Percentiles rank a stretch among this genome's conserved stretches.
Conservation (phyloP, 768 basidiomycete species). For the Dentipellis fragilis region DNA sequence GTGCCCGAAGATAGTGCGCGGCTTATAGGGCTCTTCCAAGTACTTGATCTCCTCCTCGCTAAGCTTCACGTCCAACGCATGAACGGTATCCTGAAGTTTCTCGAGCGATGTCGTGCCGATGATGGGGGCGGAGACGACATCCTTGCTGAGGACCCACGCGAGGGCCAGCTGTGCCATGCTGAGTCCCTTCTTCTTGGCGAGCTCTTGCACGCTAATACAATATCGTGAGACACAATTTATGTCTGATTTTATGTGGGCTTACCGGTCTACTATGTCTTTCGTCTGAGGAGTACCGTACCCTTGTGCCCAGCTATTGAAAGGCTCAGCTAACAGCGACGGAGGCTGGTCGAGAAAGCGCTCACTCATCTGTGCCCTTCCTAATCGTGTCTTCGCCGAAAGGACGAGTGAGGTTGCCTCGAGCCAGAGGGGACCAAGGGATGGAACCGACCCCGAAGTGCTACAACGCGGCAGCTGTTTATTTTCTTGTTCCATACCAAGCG, state of each 20-base stretch:
- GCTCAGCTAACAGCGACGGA: background rate
- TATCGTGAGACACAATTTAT: background rate
- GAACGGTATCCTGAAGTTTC: background rate
- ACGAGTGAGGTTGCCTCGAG: slow-evolving; percentile 22
- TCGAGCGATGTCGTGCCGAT: slow-evolving; percentile 1
- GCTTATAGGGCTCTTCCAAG: slow-evolving; percentile 1
- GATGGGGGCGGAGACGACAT: background rate
- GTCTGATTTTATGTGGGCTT: background rate
- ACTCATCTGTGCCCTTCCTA: slow-evolving; percentile 16
- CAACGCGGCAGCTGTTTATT: too few species aligned
- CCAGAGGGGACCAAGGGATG: slow-evolving; percentile 30
- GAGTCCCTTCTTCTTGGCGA: slow-evolving; percentile 28
- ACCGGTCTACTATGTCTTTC: background rate
- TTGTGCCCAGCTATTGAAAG: background rate
- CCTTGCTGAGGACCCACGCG: slow-evolving; percentile 26
- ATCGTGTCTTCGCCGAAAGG: slow-evolving; percentile 14
- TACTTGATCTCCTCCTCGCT: background rate
- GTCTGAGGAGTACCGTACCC: background rate
- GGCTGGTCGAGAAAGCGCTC: background rate
- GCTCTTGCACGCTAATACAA: slow-evolving; percentile 23
- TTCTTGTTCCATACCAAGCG: too few species aligned
- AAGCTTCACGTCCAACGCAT: background rate
- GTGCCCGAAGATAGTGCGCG: background rate
- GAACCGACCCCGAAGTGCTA: slow-evolving; percentile 21
- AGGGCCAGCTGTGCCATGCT: slow-evolving; percentile 32